phyloP scores from a whole-genome alignment of 208 protist species.

The Leishmania martiniquensis region DNA sequence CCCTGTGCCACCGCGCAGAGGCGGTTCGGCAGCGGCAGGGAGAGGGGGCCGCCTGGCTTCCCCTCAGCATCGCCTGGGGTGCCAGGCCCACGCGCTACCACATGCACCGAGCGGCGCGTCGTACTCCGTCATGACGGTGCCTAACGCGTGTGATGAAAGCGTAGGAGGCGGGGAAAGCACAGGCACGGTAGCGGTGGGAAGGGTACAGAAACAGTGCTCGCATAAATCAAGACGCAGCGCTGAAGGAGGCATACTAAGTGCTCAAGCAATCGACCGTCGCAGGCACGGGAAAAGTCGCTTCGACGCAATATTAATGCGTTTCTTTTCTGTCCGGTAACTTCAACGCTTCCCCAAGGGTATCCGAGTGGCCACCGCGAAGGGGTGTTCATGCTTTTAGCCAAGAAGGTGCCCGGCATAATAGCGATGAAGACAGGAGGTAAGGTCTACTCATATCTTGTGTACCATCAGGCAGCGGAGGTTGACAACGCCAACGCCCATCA shows the following conservation, averaged over 20 bases:
- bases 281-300: neutral
- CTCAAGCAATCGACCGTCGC: neutral
- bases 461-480: conserved; percentile 77
- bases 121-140: no score
- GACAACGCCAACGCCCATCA: conserved; percentile 69
- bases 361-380: conserved; percentile 24
- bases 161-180: neutral
- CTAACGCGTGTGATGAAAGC: no score
- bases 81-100: no score
- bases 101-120: no score
- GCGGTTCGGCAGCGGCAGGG: neutral
- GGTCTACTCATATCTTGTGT: conserved; percentile 82
- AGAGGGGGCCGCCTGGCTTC: neutral
- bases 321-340: neutral
- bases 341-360: neutral
- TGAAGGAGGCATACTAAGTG: neutral
- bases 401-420: conserved; percentile 69
- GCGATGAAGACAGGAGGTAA: conserved; percentile 65
- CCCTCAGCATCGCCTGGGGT: no score
- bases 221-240: neutral
- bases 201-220: no score
- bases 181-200: no score
- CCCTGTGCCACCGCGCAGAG: neutral
- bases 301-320: no score
- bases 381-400: conserved; percentile 74